phyloP scores from a whole-genome alignment of 2,329 filamentous ascomycete species.

The Graphium sp. region DNA sequence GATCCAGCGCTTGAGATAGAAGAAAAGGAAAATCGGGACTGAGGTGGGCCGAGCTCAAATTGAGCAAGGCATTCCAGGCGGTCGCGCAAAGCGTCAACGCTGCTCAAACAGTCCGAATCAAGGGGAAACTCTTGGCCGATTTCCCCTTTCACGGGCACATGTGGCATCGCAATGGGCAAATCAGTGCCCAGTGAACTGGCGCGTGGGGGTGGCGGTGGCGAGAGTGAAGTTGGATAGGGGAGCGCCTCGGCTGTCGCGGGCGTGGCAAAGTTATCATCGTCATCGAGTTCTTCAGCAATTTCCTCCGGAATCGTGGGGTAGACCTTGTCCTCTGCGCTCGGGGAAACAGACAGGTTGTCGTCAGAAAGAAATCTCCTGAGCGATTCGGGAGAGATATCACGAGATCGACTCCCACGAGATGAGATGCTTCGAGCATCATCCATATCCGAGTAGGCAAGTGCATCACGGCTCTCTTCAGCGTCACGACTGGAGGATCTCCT shows the following conservation, averaged over 20 bases:
- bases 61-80: too few species aligned
- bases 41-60: conserved; percentile 8
- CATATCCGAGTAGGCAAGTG: neutral
- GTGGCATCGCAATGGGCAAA: too few species aligned
- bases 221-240: conserved; percentile 27
- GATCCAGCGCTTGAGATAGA: conserved; percentile 15
- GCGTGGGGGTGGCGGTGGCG: conserved; percentile 38
- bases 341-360: conserved; percentile 12
- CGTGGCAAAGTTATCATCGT: conserved; percentile 47
- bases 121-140: too few species aligned
- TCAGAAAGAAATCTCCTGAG: conserved; percentile 32
- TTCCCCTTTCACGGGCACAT: too few species aligned
- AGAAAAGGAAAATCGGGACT: conserved; percentile 14
- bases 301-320: conserved; percentile 15
- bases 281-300: conserved; percentile 29
- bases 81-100: too few species aligned
- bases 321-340: conserved; percentile 3
- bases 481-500: conserved; percentile 19
- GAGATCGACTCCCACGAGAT: conserved; percentile 14
- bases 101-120: too few species aligned
- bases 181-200: too few species aligned
- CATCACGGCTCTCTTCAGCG: neutral
- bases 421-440: conserved; percentile 10
- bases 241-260: conserved; percentile 27
- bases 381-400: conserved; percentile 39